These are phyloP conservation scores for Debaryomyces prosopidis DNA, from an alignment of 805 yeast genomes.

Conservation along the genomic window DNA sequence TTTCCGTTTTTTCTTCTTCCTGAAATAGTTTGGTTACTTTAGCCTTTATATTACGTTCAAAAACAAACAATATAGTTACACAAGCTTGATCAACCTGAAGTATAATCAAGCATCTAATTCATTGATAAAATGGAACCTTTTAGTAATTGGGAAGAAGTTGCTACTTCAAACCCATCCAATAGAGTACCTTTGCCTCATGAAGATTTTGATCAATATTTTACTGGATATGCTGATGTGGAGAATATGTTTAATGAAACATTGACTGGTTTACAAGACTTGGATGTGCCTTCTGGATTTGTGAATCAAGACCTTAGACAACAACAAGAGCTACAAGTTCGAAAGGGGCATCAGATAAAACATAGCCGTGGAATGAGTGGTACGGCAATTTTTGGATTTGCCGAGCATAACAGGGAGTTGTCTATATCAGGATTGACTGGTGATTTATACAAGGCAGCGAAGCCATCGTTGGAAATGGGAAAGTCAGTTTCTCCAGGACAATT, in stretches of 20 bases:
- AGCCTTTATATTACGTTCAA: no score
- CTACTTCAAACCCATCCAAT: slow-evolving; percentile 18
- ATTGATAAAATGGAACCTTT: slow-evolving; percentile 21
- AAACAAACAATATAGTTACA: not conserved
- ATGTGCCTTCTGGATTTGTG: slow-evolving; percentile 52
- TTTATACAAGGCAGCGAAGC: slow-evolving; percentile 18
- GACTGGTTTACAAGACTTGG: slow-evolving; percentile 58
- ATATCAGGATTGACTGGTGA: slow-evolving; percentile 48
- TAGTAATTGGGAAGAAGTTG: slow-evolving; percentile 31
- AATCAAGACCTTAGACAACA: slow-evolving; percentile 19
- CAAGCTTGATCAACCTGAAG: not conserved
- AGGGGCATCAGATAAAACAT: slow-evolving; percentile 36
- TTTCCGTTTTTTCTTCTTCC: not conserved
- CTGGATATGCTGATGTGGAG: slow-evolving; percentile 51
- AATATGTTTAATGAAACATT: slow-evolving; percentile 58
- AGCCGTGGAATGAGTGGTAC: slow-evolving; percentile 72
- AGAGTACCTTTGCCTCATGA: slow-evolving; percentile 54
- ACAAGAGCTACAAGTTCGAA: slow-evolving; percentile 9
- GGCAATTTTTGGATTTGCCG: slow-evolving; percentile 73
- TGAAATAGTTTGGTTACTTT: not conserved
- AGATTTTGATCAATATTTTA: slow-evolving; percentile 49
- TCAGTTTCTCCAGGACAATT: slow-evolving; percentile 38
- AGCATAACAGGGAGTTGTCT: slow-evolving; percentile 63
- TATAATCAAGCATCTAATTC: not conserved
- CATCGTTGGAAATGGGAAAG: slow-evolving; percentile 23